Percentiles rank a stretch among this genome's conserved stretches.
Evolutionary conservation across 805 yeast species (phyloP).

Genomic region (Trichomonascus vanleenenianus): DNA sequence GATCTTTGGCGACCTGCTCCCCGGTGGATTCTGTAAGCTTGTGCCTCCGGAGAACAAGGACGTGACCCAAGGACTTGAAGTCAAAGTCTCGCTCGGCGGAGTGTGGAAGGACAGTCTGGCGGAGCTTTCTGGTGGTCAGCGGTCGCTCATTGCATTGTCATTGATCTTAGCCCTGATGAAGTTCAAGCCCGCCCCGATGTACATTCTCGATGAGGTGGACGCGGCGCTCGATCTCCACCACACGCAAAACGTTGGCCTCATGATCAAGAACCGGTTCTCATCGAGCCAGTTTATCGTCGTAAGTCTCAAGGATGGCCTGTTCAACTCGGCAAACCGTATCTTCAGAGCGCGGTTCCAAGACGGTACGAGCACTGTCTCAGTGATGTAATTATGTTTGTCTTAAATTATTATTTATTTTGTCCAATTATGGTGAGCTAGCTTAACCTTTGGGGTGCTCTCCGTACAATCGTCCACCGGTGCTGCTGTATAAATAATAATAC

Average conservation of each 20-base stretch:
- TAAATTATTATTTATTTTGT: neutral
- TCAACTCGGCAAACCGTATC: constrained; percentile 90
- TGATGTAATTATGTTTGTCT: constrained; percentile 8
- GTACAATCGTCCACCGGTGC: no score
- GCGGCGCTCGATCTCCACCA: constrained; percentile 97
- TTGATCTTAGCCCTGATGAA: constrained; percentile 85
- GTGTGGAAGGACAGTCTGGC: constrained; percentile 95
- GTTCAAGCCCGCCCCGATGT: constrained; percentile 98
- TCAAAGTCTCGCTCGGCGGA: constrained; percentile 79
- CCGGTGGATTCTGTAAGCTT: constrained; percentile 82
- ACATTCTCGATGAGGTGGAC: constrained; percentile 94
- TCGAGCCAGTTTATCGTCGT: constrained; percentile 97
- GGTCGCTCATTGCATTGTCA: constrained; percentile 89
- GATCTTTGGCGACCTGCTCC: constrained; percentile 80
- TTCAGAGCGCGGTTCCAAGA: constrained; percentile 93
- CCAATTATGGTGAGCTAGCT: neutral
- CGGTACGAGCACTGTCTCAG: constrained; percentile 80
- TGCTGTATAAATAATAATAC: no score
- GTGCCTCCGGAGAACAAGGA: constrained; percentile 76
- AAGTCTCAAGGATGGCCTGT: constrained; percentile 96
- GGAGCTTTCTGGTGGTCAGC: constrained; percentile 94
- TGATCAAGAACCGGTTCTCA: constrained; percentile 89
- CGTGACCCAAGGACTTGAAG: constrained; percentile 84
- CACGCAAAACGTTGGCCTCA: constrained; percentile 94
- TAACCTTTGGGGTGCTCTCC: no score